phyloP scores from a whole-genome alignment of 2,329 filamentous ascomycete species.

The Rhynchosporium secalis region DNA sequence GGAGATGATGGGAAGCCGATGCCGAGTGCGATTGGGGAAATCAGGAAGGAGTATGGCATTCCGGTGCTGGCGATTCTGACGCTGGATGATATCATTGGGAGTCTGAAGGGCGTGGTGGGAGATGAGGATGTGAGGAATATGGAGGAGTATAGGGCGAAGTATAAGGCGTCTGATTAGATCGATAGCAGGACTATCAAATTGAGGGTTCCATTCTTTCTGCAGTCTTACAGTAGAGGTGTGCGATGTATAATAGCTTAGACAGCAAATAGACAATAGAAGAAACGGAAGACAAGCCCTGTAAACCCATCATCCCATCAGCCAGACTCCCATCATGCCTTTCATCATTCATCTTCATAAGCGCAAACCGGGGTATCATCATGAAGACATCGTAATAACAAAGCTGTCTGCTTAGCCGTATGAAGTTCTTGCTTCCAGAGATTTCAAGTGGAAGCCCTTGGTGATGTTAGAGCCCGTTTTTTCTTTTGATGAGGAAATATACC shows the following conservation, averaged over 20 bases:
- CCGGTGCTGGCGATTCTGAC: constrained; percentile 83
- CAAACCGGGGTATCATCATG: constrained; percentile 30
- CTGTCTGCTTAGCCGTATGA: constrained; percentile 31
- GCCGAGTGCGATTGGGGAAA: constrained; percentile 81
- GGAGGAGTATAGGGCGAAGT: constrained; percentile 71
- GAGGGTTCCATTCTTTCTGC: background rate
- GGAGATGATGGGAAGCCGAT: constrained; percentile 57
- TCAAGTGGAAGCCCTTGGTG: constrained; percentile 35
- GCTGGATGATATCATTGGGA: constrained; percentile 77
- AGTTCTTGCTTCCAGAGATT: constrained; percentile 34
- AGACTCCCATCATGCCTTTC: constrained; percentile 7
- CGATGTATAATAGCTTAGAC: background rate
- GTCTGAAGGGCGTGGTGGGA: constrained; percentile 60
- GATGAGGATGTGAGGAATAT: constrained; percentile 64
- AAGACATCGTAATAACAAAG: constrained; percentile 15
- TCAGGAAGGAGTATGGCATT: constrained; percentile 79
- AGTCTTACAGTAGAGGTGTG: background rate
- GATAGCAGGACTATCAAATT: constrained; percentile 17
- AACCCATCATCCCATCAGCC: background rate
- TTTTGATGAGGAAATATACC: constrained; percentile 50
- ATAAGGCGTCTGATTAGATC: constrained; percentile 55
- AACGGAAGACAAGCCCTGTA: background rate
- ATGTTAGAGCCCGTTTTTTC: background rate
- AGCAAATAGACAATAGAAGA: background rate
- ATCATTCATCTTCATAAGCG: constrained; percentile 5